Percentiles rank a stretch among this genome's conserved stretches.
Conservation (phyloP, 1,284 basidiomycete genomes). For the Ganoderma sp. region DNA sequence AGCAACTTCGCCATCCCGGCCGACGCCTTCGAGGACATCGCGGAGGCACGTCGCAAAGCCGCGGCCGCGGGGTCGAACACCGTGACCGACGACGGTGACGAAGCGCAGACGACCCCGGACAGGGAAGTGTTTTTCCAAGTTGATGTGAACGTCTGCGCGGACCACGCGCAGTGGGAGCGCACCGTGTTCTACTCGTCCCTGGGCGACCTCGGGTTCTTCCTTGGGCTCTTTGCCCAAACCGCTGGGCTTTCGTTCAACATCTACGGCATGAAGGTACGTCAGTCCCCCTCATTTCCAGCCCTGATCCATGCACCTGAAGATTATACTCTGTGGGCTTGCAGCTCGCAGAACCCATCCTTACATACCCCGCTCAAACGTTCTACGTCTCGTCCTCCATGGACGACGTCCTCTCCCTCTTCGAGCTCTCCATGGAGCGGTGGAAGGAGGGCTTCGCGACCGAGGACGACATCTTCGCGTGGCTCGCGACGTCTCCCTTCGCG, state of each 20-base stretch:
- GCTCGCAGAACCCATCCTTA: slow-evolving; percentile 35
- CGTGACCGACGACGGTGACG: background rate
- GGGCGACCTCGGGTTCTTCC: slow-evolving; percentile 72
- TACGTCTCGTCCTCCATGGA: slow-evolving; percentile 47
- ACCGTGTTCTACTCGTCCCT: slow-evolving; percentile 63
- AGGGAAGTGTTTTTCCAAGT: slow-evolving; percentile 52
- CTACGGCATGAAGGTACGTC: slow-evolving; percentile 62
- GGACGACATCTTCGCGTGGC: slow-evolving; percentile 62
- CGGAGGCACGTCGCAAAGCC: slow-evolving; percentile 1
- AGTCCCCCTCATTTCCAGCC: background rate
- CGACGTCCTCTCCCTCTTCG: slow-evolving; percentile 60
- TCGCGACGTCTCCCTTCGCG: slow-evolving; percentile 57
- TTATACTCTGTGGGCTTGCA: slow-evolving; percentile 43
- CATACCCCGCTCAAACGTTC: slow-evolving; percentile 39
- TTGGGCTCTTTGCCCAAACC: slow-evolving; percentile 58
- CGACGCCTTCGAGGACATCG: slow-evolving; percentile 31
- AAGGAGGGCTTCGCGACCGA: slow-evolving; percentile 58
- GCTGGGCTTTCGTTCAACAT: slow-evolving; percentile 55
- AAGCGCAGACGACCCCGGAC: background rate
- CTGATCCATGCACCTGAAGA: background rate
- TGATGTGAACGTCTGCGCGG: slow-evolving; percentile 63
- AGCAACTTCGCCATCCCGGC: slow-evolving; percentile 67
- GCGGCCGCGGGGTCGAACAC: background rate
- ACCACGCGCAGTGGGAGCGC: slow-evolving; percentile 55
- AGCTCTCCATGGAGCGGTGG: slow-evolving; percentile 58